Evolutionary conservation across 768 basidiomycete genomes (phyloP), one percentile per base, ranked within the genome.

Genomic region (Pleurotus tuber-regium): DNA sequence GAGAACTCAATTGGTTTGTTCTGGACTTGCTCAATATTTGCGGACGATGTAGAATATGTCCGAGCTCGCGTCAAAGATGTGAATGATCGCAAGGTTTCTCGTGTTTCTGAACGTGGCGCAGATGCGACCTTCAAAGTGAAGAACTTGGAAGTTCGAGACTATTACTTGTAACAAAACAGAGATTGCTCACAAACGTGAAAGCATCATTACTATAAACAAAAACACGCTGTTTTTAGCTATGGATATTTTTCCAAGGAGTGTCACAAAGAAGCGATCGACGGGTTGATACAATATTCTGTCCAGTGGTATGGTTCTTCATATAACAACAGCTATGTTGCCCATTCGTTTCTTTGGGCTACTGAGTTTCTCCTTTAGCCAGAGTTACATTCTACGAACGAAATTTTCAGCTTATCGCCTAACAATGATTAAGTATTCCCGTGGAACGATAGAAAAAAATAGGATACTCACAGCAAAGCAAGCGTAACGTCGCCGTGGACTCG

Each of bases 31-130:
- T 50, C n/a, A n/a, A n/a, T n/a, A n/a, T n/a, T 30, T 6, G 14
- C 25, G 1, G 33, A 40, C 24, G 4, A 30, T 26, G 12, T 23
- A 59, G 58, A 59, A 35, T 59, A 59, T 26, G 58, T 59, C 14
- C 55, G 58, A 4, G 56, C 58, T 8, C 51, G 58, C 16, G 58
- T 59, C 12, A 54, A 56, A 25, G 54, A 59, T 21, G 58, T 59
- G 4, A 52, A 59, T 33, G 44, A 46, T 44, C 31, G 53, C 44
- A 50, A 46, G 24, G 36, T 19, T 10, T 54, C 48, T 4, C 54
- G 55, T 33, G 41, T 48, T 24, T 39, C 41, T 11, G 18, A 59
- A 14, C 50, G 51, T 16, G 43, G 44, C 30, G 43, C 42, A 4
- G 48, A 56, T 30, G 48, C 30, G 26, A 31, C 18, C 9, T 56